These are phyloP conservation scores for Rhizophora mangle DNA, from an alignment of 345 rosid genomes.

Conservation along the genomic window DNA sequence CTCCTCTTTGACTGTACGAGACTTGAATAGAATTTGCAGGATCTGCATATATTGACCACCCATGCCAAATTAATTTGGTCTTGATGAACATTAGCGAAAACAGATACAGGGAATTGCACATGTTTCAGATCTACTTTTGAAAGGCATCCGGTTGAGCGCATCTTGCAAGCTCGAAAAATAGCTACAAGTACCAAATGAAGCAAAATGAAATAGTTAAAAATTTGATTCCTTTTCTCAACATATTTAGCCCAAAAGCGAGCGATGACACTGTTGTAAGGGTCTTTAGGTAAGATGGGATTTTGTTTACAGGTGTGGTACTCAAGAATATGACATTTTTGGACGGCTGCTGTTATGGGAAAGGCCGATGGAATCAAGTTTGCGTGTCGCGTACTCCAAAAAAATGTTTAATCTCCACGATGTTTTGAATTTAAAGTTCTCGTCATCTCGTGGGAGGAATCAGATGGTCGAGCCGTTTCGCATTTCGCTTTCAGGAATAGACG, in stretches of 20 bases:
- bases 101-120: too few species aligned
- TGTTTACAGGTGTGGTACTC: slow-evolving; percentile 17
- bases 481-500: too few species aligned
- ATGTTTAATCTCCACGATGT: too few species aligned
- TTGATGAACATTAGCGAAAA: background rate
- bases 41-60: slow-evolving; percentile 4
- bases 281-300: slow-evolving; percentile 15
- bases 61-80: background rate
- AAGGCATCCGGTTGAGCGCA: too few species aligned
- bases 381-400: too few species aligned
- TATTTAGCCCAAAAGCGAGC: slow-evolving; percentile 24
- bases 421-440: too few species aligned
- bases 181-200: background rate
- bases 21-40: background rate
- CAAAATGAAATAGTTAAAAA: background rate
- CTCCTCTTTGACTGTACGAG: background rate
- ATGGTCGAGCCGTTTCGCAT: too few species aligned
- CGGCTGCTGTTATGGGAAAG: too few species aligned
- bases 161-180: background rate
- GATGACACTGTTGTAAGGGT: slow-evolving; percentile 4
- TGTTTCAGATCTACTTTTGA: too few species aligned
- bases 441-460: too few species aligned
- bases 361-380: too few species aligned
- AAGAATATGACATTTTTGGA: slow-evolving; percentile 1
- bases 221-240: slow-evolving; percentile 8